Base-by-base conservation (phyloP, 164 flowering plant species). In the Euptelea pleiosperma region DNA sequence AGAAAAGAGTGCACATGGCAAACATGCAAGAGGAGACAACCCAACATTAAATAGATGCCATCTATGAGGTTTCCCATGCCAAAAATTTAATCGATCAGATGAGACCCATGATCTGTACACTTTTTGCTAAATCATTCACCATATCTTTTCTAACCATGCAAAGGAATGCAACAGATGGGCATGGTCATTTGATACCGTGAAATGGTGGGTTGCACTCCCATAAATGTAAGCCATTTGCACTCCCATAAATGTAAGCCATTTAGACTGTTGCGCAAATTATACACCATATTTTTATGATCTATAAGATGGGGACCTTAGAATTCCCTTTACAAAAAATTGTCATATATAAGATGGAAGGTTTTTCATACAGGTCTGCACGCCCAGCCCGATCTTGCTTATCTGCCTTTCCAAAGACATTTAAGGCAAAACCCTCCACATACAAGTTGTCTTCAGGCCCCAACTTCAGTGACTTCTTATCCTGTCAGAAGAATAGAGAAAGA, bases 381-480 rank as follows among this genome's bases (percentile, higher is more conserved):
- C 97, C 99, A 47, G 95, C 93, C 25, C 95, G 84, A 75, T 91
- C 99, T 70, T 90, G 96, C 73, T 94, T 94, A 70, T 94, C 99
- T 55, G 95, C 99, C 72, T 82, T 91, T 8, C 77, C 82, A 73
- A 94, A 94, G 8, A 94, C 93, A 73, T 78, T 91, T 41, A 72
- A 80, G 29, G 95, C 96, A 86, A 90, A 94, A 19, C 99, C 99
- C 63, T 94, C 99, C 52, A 94, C 54, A 64, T 91, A 74, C 64
- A 94, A 61, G 63, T 71, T 73, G 65, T 94, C 96, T 48, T 94
- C 97, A 64, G 95, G 83, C 26, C 85, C 89, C 74, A 94, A 72
- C 31, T 72, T 74, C 62, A 91, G 6, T 21, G 95, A 76, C 78
- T 86, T 94, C 70, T 86, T 90, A 68, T 94, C 99, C 99, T 94